These are phyloP conservation scores for Corynascus novoguineensis DNA, from an alignment of 495 filamentous ascomycete species.

Conservation along the genomic window DNA sequence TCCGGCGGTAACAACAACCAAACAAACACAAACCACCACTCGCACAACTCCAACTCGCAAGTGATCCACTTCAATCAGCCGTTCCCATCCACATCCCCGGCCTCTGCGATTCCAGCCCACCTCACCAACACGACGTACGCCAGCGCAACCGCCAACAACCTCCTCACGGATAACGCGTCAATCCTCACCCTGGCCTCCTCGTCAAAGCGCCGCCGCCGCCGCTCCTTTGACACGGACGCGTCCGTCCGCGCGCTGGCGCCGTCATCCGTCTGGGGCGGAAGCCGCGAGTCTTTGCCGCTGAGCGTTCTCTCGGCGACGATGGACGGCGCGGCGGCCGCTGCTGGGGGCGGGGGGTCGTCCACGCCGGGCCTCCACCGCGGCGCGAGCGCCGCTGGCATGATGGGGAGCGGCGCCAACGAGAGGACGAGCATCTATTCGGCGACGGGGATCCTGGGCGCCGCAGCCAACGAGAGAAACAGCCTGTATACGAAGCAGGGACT, in stretches of 20 bases:
- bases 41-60: slow-evolving; percentile 44
- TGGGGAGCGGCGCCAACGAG: slow-evolving; percentile 73
- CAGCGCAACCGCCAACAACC: slow-evolving; percentile 84
- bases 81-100: slow-evolving; percentile 69
- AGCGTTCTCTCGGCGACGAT: slow-evolving; percentile 80
- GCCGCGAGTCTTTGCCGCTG: slow-evolving; percentile 77
- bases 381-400: slow-evolving; percentile 57
- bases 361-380: slow-evolving; percentile 51
- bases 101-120: slow-evolving; percentile 76
- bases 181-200: slow-evolving; percentile 95
- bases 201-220: slow-evolving; percentile 79
- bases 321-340: slow-evolving; percentile 38
- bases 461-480: slow-evolving; percentile 68
- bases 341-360: slow-evolving; percentile 22
- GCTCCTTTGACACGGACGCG: slow-evolving; percentile 92
- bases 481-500: slow-evolving; percentile 64
- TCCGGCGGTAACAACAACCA: slow-evolving; percentile 45
- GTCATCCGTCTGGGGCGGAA: slow-evolving; percentile 86
- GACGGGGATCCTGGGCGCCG: slow-evolving; percentile 54
- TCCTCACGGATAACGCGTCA: slow-evolving; percentile 89
- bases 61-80: slow-evolving; percentile 80
- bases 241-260: slow-evolving; percentile 89
- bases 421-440: slow-evolving; percentile 82
- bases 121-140: slow-evolving; percentile 71
- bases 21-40: slow-evolving; percentile 31